These are phyloP conservation scores for Verticillium albo-atrum DNA, from an alignment of 2,329 filamentous ascomycete species.

Conservation along the genomic window DNA sequence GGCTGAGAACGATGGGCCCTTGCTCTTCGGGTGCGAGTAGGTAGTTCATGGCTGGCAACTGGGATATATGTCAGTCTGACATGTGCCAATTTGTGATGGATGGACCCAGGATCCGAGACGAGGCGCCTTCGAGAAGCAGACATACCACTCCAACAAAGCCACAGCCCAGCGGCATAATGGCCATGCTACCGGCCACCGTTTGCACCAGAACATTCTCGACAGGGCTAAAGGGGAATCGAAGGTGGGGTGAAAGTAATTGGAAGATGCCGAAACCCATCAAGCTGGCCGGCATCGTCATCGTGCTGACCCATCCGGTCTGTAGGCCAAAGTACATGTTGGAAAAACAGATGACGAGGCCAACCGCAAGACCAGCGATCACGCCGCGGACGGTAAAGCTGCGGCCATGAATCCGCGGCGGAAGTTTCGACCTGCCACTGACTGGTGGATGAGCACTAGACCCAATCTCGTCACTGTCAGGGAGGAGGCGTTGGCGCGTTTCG, in stretches of 20 bases:
- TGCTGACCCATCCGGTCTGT: conserved; percentile 67
- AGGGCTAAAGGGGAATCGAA: conserved; percentile 80
- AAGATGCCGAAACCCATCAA: conserved; percentile 95
- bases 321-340: conserved; percentile 99
- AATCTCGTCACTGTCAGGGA: not conserved
- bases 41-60: conserved; percentile 86
- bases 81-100: not conserved
- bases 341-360: conserved; percentile 89
- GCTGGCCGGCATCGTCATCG: conserved; percentile 96
- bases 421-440: not conserved
- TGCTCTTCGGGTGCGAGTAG: conserved; percentile 73
- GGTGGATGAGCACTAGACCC: not conserved
- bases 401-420: conserved; percentile 25
- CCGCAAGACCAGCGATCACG: conserved; percentile 71
- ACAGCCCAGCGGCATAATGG: conserved; percentile 93
- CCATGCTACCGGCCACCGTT: conserved; percentile 90
- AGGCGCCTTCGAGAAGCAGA: conserved; percentile 5
- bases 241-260: conserved; percentile 66
- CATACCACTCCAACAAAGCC: conserved; percentile 84
- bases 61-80: not conserved
- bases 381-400: conserved; percentile 83
- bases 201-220: conserved; percentile 97
- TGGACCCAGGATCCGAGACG: not conserved
- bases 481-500: not conserved
- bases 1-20: conserved; percentile 67